These are phyloP conservation scores for Pyrrhoderma lamaoense DNA, from an alignment of 1,284 basidiomycete genomes.

Conservation along the genomic window DNA sequence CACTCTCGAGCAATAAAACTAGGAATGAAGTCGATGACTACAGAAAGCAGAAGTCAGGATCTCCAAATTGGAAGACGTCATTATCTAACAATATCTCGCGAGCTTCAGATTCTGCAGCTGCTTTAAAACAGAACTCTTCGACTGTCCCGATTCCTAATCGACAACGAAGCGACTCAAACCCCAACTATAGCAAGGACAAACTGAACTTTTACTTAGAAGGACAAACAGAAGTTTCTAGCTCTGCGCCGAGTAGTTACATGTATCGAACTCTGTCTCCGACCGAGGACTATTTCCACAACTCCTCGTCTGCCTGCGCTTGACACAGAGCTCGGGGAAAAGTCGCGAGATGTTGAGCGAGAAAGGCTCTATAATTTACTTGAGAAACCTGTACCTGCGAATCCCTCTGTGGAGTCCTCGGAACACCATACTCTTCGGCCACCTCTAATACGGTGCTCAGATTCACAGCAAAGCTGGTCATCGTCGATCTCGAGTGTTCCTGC, in stretches of 20 bases:
- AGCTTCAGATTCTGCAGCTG: slow-evolving; percentile 13
- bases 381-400: slow-evolving; percentile 5
- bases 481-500: not conserved
- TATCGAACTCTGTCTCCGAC: slow-evolving; percentile 3
- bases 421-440: slow-evolving; percentile 4
- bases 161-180: slow-evolving; percentile 11
- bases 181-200: not conserved
- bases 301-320: not conserved
- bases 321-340: not conserved
- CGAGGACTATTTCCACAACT: slow-evolving; percentile 8
- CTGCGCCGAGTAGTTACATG: slow-evolving; percentile 16
- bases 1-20: not conserved
- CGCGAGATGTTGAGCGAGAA: not conserved
- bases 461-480: slow-evolving; percentile 3
- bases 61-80: slow-evolving; percentile 8
- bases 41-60: not conserved
- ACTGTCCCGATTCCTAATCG: slow-evolving; percentile 1
- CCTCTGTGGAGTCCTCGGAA: not conserved
- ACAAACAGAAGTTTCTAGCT: slow-evolving; percentile 8
- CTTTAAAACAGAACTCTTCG: not conserved
- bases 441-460: slow-evolving; percentile 4
- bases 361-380: slow-evolving; percentile 14
- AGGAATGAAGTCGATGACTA: slow-evolving; percentile 3
- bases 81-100: slow-evolving; percentile 12
- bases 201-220: not conserved